These are phyloP conservation scores for Lachnellula hyalina DNA, from an alignment of 2,329 filamentous ascomycete species.

Conservation along the genomic window DNA sequence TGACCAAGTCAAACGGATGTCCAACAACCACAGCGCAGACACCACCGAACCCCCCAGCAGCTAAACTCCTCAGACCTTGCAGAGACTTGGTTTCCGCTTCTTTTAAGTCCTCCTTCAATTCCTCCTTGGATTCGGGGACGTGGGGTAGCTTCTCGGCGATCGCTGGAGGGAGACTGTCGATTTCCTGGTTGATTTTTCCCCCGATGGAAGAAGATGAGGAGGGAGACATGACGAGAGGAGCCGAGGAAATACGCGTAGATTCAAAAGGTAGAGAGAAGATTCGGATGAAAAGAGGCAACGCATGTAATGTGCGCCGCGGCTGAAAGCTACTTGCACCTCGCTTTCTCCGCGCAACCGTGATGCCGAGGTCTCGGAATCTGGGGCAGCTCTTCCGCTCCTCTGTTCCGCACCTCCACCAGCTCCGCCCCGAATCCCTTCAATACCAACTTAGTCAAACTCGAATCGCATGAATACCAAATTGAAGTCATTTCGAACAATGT, in stretches of 20 bases:
- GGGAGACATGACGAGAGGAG: conserved; percentile 18
- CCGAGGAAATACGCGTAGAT: conserved; percentile 1
- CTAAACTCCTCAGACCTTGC: conserved; percentile 71
- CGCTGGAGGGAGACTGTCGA: conserved; percentile 24
- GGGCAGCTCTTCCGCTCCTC: not conserved
- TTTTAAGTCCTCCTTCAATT: conserved; percentile 29
- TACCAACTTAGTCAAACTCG: too few species aligned
- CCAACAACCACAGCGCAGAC: conserved; percentile 90
- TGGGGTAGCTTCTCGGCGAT: conserved; percentile 28
- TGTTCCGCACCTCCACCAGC: too few species aligned
- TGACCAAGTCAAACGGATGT: conserved; percentile 96
- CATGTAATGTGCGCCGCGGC: not conserved
- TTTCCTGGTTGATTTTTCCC: conserved; percentile 24
- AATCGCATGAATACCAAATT: not conserved
- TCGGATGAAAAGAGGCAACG: not conserved
- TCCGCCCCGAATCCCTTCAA: too few species aligned
- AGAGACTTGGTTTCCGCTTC: conserved; percentile 33
- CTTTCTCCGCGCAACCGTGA: too few species aligned
- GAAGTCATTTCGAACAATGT: conserved; percentile 4
- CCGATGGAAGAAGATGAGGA: conserved; percentile 21
- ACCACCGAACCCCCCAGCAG: conserved; percentile 87
- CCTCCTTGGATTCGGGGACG: conserved; percentile 29
- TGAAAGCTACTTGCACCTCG: not conserved
- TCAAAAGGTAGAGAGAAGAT: not conserved
- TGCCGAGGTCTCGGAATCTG: conserved; percentile 4